Evolutionary conservation across 495 filamentous ascomycete species (phyloP).

Genomic region (Filosporella fistucella): DNA sequence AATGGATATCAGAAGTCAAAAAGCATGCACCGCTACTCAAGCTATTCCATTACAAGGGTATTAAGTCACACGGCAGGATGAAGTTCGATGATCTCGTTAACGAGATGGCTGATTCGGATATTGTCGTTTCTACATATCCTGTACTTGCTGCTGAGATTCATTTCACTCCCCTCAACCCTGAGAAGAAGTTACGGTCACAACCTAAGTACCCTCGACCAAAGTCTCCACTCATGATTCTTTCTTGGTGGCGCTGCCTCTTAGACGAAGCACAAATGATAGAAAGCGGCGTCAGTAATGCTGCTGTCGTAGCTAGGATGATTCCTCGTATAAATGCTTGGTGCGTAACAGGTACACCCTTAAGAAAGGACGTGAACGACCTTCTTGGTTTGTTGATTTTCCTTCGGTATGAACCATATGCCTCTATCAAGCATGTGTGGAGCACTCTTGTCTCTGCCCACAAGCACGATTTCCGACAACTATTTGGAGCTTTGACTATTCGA

Average conservation of each 20-base stretch:
- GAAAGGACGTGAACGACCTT: conserved; percentile 69
- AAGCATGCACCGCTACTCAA: conserved; percentile 41
- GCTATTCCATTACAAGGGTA: conserved; percentile 36
- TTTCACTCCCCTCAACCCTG: conserved; percentile 59
- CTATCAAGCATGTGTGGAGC: conserved; percentile 58
- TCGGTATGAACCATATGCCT: conserved; percentile 69
- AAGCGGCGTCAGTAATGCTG: conserved; percentile 77
- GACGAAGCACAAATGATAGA: conserved; percentile 98
- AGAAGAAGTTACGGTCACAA: conserved; percentile 59
- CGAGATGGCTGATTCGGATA: conserved; percentile 54
- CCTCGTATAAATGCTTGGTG: conserved; percentile 86
- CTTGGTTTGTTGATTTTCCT: conserved; percentile 73
- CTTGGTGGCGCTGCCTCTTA: conserved; percentile 85
- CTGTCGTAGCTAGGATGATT: conserved; percentile 71
- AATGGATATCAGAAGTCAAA: conserved; percentile 80
- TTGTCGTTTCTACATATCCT: conserved; percentile 84
- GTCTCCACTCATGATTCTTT: conserved; percentile 72
- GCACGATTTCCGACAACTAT: conserved; percentile 58
- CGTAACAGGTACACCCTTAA: conserved; percentile 87
- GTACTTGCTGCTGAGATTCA: conserved; percentile 75
- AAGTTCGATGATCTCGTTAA: conserved; percentile 42
- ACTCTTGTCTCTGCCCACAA: conserved; percentile 54
- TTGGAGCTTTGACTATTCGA: conserved; percentile 66
- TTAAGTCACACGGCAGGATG: conserved; percentile 21
- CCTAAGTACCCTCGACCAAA: conserved; percentile 62